Evolutionary conservation across 2,329 filamentous ascomycete species (phyloP), one percentile per base, ranked within the genome.

Genomic region (Colletotrichum sp.): DNA sequence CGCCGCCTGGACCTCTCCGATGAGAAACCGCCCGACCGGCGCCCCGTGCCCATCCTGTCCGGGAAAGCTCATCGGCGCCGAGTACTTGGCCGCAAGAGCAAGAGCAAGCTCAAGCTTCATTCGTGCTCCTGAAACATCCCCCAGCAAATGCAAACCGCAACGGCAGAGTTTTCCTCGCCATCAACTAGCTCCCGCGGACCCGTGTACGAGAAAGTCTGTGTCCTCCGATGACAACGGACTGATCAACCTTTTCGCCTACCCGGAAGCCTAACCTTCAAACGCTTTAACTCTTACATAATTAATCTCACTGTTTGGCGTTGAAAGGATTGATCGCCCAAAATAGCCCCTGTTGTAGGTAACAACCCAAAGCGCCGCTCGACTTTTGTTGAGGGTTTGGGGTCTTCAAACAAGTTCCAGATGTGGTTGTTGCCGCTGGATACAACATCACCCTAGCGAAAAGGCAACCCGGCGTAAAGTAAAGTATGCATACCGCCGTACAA

Each of bases 91-190:
- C 21, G 32, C 7, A 10, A 13, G 36, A 63, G 67, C 16, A 39
- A 39, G 34, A 39, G 34, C 34, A 73, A 75, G 64, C 69, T 75
- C 69, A 67, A 75, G 64, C 73, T 73, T 73, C 63, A 12, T n/a
- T 24, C 39, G n/a, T 68, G 39, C 69, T 72, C 28, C 63, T 73
- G 73, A 75, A 68, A 75, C 69, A 26, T n/a, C 43, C 18, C 69
- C 59, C 39, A 16, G 64, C 26, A 18, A 59, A 67, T 28, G 69
- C 18, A 66, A 67, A 64, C 61, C 32, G n/a, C n/a, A 28, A 64
- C 13, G 66, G 28, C 55, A 34, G n/a, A 61, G 55, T 63, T 67
- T 72, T 43, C 15, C 15, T 18, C 28, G 57, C 61, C 55, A 59
- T 39, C 21, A 26, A 24, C 18, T 32, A 70, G 57, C 68, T 61